These are phyloP conservation scores for Musa beccarii DNA, from an alignment of 176 grass and related monocot genomes.

Conservation along the genomic window DNA sequence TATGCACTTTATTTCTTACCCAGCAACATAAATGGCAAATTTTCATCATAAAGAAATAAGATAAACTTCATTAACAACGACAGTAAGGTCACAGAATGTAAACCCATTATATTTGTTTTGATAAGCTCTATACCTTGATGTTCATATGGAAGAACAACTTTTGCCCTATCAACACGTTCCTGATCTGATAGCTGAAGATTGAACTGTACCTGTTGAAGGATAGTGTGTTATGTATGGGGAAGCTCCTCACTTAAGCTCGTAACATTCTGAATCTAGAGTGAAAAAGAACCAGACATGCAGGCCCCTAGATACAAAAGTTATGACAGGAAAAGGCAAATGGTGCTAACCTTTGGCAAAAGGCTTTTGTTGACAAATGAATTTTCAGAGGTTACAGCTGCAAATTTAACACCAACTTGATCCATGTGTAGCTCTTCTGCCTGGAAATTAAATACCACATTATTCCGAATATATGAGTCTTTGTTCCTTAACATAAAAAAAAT, in stretches of 20 bases:
- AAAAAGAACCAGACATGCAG: background rate
- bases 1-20: too few species aligned
- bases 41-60: too few species aligned
- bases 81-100: too few species aligned
- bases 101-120: too few species aligned
- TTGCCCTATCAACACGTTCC: slow-evolving; percentile 63
- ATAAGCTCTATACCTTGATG: slow-evolving; percentile 57
- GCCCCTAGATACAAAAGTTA: background rate
- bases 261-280: background rate
- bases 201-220: slow-evolving; percentile 65
- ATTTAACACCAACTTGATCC: slow-evolving; percentile 56
- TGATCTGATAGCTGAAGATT: slow-evolving; percentile 92
- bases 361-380: slow-evolving; percentile 48
- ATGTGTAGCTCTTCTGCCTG: slow-evolving; percentile 56
- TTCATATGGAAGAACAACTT: slow-evolving; percentile 90
- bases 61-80: too few species aligned
- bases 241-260: background rate
- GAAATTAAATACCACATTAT: background rate
- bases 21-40: too few species aligned
- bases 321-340: background rate
- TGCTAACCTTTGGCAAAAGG: slow-evolving; percentile 76
- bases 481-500: background rate
- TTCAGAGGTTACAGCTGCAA: slow-evolving; percentile 40
- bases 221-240: background rate
- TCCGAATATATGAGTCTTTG: background rate